Conservation (phyloP, 805 yeast species). For the Pichia paraexigua region DNA sequence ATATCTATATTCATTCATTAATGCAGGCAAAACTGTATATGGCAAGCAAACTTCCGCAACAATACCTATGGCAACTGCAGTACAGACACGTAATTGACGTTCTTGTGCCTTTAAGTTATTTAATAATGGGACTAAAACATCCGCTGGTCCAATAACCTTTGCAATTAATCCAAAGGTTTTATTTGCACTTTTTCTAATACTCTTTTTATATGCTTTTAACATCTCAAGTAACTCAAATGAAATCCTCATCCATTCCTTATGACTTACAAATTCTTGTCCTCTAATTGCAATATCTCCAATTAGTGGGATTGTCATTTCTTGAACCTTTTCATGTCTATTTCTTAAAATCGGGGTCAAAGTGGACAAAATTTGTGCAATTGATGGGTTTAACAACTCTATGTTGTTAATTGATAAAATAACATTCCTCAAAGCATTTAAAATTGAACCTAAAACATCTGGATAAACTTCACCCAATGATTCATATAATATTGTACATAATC, state of each 20-base stretch:
- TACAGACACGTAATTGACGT: constrained; percentile 91
- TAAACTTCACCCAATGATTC: constrained; percentile 92
- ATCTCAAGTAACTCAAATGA: constrained; percentile 86
- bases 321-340: constrained; percentile 86
- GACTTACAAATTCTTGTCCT: constrained; percentile 76
- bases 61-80: constrained; percentile 96
- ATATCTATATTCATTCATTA: constrained; percentile 90
- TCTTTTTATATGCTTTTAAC: constrained; percentile 70
- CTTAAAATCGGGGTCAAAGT: constrained; percentile 85
- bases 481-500: constrained; percentile 67
- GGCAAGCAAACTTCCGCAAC: constrained; percentile 93
- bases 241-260: constrained; percentile 96
- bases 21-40: constrained; percentile 85
- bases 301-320: constrained; percentile 67
- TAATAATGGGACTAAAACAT: constrained; percentile 74
- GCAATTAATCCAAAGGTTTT: constrained; percentile 88
- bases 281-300: constrained; percentile 77
- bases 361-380: constrained; percentile 74
- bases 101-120: constrained; percentile 88
- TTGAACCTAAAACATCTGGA: constrained; percentile 88
- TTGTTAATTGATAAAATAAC: constrained; percentile 53
- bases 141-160: constrained; percentile 91
- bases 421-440: constrained; percentile 59
- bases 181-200: constrained; percentile 78
- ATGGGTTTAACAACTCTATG: constrained; percentile 61